These are phyloP conservation scores for Theobroma cacao DNA, from an alignment of 345 rosid genomes.

Conservation along the genomic window DNA sequence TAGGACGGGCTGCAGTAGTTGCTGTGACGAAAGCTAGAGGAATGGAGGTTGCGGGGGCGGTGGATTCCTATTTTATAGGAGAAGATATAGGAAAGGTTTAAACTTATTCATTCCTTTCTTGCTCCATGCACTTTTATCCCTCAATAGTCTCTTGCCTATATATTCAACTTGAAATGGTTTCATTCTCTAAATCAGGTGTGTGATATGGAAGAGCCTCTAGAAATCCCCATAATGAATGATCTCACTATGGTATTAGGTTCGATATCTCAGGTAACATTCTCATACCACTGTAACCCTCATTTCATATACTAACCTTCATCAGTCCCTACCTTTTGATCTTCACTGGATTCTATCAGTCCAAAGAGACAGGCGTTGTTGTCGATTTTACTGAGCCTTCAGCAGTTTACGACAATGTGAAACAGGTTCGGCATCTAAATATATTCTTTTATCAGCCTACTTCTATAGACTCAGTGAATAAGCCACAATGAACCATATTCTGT, in stretches of 20 bases:
- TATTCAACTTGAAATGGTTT: background rate
- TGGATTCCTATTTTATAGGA: conserved; percentile 72
- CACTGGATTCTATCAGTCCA: conserved; percentile 48
- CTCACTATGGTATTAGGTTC: conserved; percentile 92
- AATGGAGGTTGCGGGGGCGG: conserved; percentile 93
- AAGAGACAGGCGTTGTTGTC: conserved; percentile 76
- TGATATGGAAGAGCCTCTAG: conserved; percentile 83
- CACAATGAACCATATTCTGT: too few relatives aligned
- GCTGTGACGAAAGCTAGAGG: conserved; percentile 90
- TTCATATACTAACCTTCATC: background rate
- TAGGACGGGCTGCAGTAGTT: conserved; percentile 84
- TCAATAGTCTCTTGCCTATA: background rate
- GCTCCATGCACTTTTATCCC: background rate
- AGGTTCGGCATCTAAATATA: conserved; percentile 37
- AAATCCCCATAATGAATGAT: conserved; percentile 79
- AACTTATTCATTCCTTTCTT: background rate
- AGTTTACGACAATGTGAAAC: conserved; percentile 92
- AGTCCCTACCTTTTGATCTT: background rate
- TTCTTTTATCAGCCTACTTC: background rate
- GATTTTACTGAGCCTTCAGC: conserved; percentile 83
- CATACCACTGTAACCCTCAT: background rate
- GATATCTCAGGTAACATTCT: conserved; percentile 74
- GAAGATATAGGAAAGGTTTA: conserved; percentile 81
- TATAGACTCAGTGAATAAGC: background rate
- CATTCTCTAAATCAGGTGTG: conserved; percentile 45